Evolutionary conservation across 345 rosid genomes (phyloP), one percentile per base, ranked within the genome.

Genomic region (Isatis tinctoria): DNA sequence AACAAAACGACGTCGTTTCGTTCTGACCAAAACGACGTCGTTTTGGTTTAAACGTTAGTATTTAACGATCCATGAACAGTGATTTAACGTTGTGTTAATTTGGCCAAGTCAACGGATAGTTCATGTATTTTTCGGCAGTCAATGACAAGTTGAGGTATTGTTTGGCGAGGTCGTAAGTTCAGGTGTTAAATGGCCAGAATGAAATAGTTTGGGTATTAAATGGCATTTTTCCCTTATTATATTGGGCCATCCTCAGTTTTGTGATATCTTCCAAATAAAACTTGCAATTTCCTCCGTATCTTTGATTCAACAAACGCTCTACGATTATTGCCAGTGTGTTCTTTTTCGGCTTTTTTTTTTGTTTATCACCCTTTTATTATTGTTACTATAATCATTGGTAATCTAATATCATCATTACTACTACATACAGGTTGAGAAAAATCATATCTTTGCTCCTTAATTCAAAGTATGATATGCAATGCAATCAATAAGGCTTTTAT

Each of bases 201-300:
- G n/a, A n/a, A n/a, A n/a, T n/a, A n/a, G n/a, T n/a, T n/a, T n/a
- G n/a, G n/a, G n/a, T n/a, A n/a, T n/a, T n/a, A n/a, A n/a, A n/a
- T n/a, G n/a, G n/a, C n/a, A n/a, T n/a, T n/a, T n/a, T n/a, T n/a
- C n/a, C n/a, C n/a, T n/a, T n/a, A n/a, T n/a, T n/a, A 13, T 13
- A 12, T 41, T 37, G 69, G n/a, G 24, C 33, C 33, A 18, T 63
- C 63, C 45, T 72, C 64, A 6, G 64, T 53, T 73, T 73, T 73
- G 76, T 73, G 70, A 53, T 53, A 5, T 61, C 22, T 53, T 64
- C 70, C 70, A 53, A 63, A 73, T 41, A 64, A 73, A 51, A 53
- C 22, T 47, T 22, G 24, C 24, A 1, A 22, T 22, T 1, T 22
- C 24, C 24, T 22, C 20, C 17, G 43, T 2, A 20, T 30, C 24